A percentile compares a stretch with the other conserved stretches of the same genome.
phyloP scores from a whole-genome alignment of 75 land plant genomes.

The Adiantum capillusveneris region DNA sequence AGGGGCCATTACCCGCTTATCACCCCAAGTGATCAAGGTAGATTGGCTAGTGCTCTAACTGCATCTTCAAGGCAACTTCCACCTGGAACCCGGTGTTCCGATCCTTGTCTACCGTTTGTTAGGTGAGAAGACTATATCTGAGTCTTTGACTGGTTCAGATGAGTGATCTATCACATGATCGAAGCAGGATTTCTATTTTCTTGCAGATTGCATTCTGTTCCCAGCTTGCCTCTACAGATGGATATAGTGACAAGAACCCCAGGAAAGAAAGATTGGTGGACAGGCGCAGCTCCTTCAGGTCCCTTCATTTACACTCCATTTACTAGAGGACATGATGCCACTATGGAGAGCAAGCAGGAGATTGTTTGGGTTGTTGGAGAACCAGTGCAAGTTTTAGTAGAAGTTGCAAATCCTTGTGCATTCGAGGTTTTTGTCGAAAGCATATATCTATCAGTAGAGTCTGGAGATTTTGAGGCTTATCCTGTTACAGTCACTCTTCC shows the following conservation, averaged over 20 bases:
- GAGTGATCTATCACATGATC: neutral
- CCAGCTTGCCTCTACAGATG: constrained; percentile 57
- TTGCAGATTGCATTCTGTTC: constrained; percentile 71
- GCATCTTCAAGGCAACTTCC: constrained; percentile 78
- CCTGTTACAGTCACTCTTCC: constrained; percentile 69
- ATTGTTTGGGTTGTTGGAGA: constrained; percentile 90
- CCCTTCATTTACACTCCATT: constrained; percentile 98
- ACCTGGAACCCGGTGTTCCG: constrained; percentile 78
- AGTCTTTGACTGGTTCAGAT: neutral
- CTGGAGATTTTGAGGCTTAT: constrained; percentile 80
- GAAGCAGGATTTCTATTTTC: neutral
- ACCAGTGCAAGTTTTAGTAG: constrained; percentile 88
- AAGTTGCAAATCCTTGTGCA: constrained; percentile 89
- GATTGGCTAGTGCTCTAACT: constrained; percentile 74
- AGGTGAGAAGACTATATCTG: constrained; percentile 30
- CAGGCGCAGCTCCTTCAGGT: constrained; percentile 80
- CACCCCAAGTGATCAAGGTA: constrained; percentile 81
- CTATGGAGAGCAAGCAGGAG: constrained; percentile 47
- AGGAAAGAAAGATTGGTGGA: constrained; percentile 89
- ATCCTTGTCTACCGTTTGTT: constrained; percentile 86
- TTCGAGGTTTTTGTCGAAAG: constrained; percentile 88
- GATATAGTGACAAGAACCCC: constrained; percentile 72
- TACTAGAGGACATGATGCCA: constrained; percentile 51
- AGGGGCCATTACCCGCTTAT: constrained; percentile 90
- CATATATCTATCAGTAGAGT: constrained; percentile 75